Conservation (phyloP, 2,329 filamentous ascomycete species). For the Fusarium sp. region DNA sequence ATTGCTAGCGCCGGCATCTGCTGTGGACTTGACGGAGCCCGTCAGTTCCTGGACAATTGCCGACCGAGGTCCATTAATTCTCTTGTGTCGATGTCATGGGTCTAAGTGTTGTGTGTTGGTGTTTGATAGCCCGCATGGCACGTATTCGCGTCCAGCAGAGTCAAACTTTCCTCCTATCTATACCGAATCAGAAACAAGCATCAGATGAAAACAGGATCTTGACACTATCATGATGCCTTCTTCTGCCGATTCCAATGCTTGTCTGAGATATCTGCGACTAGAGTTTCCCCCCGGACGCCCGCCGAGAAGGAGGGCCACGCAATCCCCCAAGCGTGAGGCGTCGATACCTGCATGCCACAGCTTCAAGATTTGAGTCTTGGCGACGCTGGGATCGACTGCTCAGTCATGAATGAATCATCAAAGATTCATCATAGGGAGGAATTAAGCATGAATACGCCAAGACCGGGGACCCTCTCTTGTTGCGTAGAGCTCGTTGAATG, state of each 20-base stretch:
- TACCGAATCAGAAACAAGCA: not conserved
- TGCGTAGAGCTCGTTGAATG: not conserved
- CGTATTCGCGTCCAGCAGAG: not conserved
- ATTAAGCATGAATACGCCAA: slow-evolving; percentile 8
- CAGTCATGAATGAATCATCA: slow-evolving; percentile 32
- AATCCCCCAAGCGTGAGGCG: slow-evolving; percentile 31
- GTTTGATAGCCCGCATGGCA: not conserved
- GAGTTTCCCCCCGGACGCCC: not conserved
- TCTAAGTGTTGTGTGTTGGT: not conserved
- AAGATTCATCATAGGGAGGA: not conserved
- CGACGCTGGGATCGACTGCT: slow-evolving; percentile 13
- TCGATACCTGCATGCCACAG: slow-evolving; percentile 19
- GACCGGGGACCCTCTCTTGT: not conserved
- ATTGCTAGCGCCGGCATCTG: not conserved
- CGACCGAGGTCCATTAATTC: not conserved
- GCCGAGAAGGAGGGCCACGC: slow-evolving; percentile 31
- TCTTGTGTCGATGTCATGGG: not conserved
- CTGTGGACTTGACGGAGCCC: not conserved
- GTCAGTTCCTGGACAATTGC: not conserved
- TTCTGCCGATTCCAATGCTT: not conserved
- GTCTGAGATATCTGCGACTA: not conserved
- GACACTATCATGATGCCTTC: not conserved
- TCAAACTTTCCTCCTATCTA: not conserved
- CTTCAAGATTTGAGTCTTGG: slow-evolving; percentile 15
- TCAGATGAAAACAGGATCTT: not conserved